Percentiles rank a stretch among this genome's conserved stretches.
Conservation (phyloP, 306 rosid species). For the Dicorynia guianensis region DNA sequence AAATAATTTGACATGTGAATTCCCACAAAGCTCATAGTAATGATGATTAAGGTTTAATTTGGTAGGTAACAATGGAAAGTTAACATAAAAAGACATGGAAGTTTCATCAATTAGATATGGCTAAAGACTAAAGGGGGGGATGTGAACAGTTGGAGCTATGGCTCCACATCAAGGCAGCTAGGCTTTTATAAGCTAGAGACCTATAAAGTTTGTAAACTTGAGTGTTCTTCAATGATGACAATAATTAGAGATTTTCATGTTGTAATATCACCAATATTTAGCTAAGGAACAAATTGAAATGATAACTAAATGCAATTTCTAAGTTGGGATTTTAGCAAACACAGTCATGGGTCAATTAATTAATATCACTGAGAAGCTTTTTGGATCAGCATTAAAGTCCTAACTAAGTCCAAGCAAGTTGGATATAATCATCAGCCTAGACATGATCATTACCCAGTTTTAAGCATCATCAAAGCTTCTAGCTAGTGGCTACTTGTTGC, state of each 20-base stretch:
- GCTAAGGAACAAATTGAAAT: constrained; percentile 46
- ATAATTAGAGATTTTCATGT: constrained; percentile 25
- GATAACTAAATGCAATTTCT: constrained; percentile 45
- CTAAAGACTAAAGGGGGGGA: constrained; percentile 13
- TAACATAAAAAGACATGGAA: constrained; percentile 45
- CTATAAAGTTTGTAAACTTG: constrained; percentile 47
- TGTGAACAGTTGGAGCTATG: constrained; percentile 9
- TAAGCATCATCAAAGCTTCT: constrained; percentile 43
- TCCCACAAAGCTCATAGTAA: constrained; percentile 38
- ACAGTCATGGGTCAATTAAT: constrained; percentile 41
- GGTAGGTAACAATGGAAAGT: constrained; percentile 45
- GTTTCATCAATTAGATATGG: constrained; percentile 50
- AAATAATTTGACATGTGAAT: constrained; percentile 38
- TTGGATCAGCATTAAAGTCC: constrained; percentile 37
- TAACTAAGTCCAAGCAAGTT: constrained; percentile 40
- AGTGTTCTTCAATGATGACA: constrained; percentile 25
- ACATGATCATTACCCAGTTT: constrained; percentile 49
- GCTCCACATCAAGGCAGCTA: constrained; percentile 40
- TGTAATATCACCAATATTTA: constrained; percentile 6
- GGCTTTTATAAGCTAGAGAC: constrained; percentile 45
- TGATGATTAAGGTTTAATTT: constrained; percentile 43
- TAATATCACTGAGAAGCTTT: constrained; percentile 1
- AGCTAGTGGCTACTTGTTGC: constrained; percentile 28
- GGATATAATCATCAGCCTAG: constrained; percentile 42
- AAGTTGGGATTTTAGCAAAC: constrained; percentile 31